Evolutionary conservation across 2,329 filamentous ascomycete genomes (phyloP).

Genomic region (Botrytis hyacinthi): DNA sequence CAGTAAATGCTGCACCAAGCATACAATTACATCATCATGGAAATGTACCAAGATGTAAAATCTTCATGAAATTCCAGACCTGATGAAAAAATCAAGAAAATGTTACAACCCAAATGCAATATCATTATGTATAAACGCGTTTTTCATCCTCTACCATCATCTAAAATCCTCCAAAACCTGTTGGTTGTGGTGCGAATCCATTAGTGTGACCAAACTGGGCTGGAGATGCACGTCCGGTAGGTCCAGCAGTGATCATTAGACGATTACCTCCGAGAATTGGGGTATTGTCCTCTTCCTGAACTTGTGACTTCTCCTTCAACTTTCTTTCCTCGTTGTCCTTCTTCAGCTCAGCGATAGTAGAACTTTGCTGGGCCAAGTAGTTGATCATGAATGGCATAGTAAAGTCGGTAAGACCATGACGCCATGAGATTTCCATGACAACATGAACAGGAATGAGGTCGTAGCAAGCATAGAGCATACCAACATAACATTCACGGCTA

Average conservation of each 20-base stretch:
- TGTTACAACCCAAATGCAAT: conserved; percentile 33
- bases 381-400: conserved; percentile 99
- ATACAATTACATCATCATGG: conserved; percentile 36
- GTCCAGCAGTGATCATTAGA: conserved; percentile 94
- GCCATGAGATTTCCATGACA: conserved; percentile 96
- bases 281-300: conserved; percentile 89
- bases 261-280: conserved; percentile 87
- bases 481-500: conserved; percentile 98
- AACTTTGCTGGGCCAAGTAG: conserved; percentile 85
- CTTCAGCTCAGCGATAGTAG: conserved; percentile 80
- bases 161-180: conserved; percentile 64
- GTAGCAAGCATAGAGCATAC: conserved; percentile 98
- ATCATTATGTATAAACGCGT: conserved; percentile 37
- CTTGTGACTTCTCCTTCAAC: conserved; percentile 63
- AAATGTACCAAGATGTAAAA: conserved; percentile 30
- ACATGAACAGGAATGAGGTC: conserved; percentile 91
- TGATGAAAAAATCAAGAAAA: conserved; percentile 30
- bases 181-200: conserved; percentile 85
- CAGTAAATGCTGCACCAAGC: conserved; percentile 28
- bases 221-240: conserved; percentile 51
- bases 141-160: conserved; percentile 22
- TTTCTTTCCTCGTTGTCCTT: conserved; percentile 97
- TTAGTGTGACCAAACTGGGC: conserved; percentile 77
- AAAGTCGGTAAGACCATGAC: conserved; percentile 89
- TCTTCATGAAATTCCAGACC: conserved; percentile 27